Percentiles rank a stretch among this genome's conserved stretches.
Evolutionary conservation across 129 eudicot genomes (phyloP).

Genomic region (Saposhnikovia divaricata): DNA sequence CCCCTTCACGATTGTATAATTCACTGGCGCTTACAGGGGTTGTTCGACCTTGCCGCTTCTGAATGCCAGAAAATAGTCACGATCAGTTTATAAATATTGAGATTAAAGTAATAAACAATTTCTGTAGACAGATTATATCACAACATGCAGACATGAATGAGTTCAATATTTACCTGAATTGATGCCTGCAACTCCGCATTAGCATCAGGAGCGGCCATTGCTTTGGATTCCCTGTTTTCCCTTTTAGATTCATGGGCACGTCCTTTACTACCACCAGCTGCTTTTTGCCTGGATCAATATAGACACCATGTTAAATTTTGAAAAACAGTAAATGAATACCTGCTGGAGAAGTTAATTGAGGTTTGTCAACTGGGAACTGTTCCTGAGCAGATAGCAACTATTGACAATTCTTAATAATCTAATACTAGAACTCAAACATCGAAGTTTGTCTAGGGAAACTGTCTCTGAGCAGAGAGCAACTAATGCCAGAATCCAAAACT

Average conservation of each 20-base stretch:
- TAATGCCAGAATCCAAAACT: not conserved
- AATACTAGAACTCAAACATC: not conserved
- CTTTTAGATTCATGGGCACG: constrained; percentile 47
- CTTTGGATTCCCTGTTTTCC: constrained; percentile 50
- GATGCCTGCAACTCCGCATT: constrained; percentile 73
- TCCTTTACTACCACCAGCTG: constrained; percentile 44
- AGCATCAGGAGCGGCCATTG: constrained; percentile 76
- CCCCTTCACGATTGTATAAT: constrained; percentile 48
- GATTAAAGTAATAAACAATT: not conserved
- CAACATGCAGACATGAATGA: not conserved
- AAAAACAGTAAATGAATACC: not conserved
- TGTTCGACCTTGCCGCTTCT: constrained; percentile 55
- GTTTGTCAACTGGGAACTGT: not conserved
- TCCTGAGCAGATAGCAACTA: not conserved
- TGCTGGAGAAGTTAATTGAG: not conserved
- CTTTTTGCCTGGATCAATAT: constrained; percentile 41
- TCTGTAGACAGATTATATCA: not conserved
- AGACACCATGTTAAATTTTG: not conserved
- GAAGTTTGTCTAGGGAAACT: not conserved
- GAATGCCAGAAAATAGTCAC: constrained; percentile 17
- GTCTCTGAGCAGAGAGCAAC: not conserved
- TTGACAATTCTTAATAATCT: not conserved
- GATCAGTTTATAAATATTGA: not conserved
- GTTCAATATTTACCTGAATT: constrained; percentile 36
- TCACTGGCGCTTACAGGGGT: constrained; percentile 66